phyloP scores from a whole-genome alignment of 1,284 basidiomycete genomes.

The Moniliophthora roreri region DNA sequence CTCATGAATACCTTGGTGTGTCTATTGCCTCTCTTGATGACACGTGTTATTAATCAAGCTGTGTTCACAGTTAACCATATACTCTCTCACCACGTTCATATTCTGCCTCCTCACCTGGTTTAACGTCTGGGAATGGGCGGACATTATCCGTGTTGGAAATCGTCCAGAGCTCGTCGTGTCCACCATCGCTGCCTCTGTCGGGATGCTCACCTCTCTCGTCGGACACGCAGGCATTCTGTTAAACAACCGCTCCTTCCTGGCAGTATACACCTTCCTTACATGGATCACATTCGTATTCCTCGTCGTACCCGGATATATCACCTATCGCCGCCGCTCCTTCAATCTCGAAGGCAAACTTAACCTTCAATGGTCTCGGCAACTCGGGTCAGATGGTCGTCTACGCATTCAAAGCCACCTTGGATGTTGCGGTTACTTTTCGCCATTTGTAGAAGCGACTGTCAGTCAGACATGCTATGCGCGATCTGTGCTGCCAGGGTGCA shows the following conservation, averaged over 20 bases:
- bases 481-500: conserved; percentile 64
- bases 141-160: conserved; percentile 65
- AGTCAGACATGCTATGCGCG: conserved; percentile 66
- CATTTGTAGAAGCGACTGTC: conserved; percentile 67
- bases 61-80: conserved; percentile 42
- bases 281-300: conserved; percentile 66
- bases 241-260: conserved; percentile 72
- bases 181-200: conserved; percentile 51
- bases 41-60: not conserved
- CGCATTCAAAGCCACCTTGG: conserved; percentile 61
- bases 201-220: conserved; percentile 55
- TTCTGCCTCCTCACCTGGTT: conserved; percentile 65
- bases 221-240: conserved; percentile 72
- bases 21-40: conserved; percentile 16
- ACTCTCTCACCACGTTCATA: conserved; percentile 54
- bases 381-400: conserved; percentile 53
- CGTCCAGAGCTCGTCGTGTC: conserved; percentile 58
- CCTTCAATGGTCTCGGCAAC: conserved; percentile 59
- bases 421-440: conserved; percentile 74
- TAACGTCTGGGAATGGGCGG: conserved; percentile 59
- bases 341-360: conserved; percentile 77
- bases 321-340: conserved; percentile 65
- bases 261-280: conserved; percentile 62
- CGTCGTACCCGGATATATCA: conserved; percentile 67
- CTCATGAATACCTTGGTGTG: conserved; percentile 52